A percentile compares a stretch with the other conserved stretches of the same genome.
These are phyloP conservation scores for Gaillardinia entomophila DNA, from an alignment of 805 yeast species.

Conservation along the genomic window DNA sequence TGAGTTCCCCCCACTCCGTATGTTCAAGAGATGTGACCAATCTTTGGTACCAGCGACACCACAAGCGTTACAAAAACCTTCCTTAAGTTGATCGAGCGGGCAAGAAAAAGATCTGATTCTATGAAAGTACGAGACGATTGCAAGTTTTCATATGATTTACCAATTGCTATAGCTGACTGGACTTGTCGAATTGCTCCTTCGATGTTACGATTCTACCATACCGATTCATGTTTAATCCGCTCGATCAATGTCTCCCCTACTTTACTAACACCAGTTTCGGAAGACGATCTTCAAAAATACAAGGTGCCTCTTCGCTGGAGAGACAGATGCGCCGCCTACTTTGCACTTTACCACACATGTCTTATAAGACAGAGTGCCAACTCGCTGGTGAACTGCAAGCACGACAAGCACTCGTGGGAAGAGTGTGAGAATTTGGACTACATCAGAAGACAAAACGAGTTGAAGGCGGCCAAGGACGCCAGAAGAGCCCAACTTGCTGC, in stretches of 20 bases:
- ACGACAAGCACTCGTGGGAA: conserved; percentile 79
- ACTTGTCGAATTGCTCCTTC: no score
- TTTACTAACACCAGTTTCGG: conserved; percentile 50
- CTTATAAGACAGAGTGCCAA: conserved; percentile 39
- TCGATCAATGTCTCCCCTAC: not conserved
- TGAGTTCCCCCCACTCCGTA: conserved; percentile 40
- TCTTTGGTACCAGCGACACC: no score
- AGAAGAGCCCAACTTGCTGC: conserved; percentile 14
- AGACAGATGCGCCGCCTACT: conserved; percentile 71
- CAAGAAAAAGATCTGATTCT: no score
- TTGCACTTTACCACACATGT: conserved; percentile 39
- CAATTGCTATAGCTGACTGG: not conserved
- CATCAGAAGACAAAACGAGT: conserved; percentile 71
- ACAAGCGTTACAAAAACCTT: no score
- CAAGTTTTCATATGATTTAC: not conserved
- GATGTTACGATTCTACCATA: not conserved
- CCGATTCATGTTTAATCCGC: not conserved
- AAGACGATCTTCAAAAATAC: conserved; percentile 77
- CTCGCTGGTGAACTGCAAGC: conserved; percentile 51
- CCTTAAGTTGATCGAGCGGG: no score
- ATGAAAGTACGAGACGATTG: not conserved
- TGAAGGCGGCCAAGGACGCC: conserved; percentile 48
- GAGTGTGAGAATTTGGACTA: conserved; percentile 80
- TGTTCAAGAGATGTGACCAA: no score
- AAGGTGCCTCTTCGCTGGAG: conserved; percentile 75